Evolutionary conservation across 441 rosid genomes (phyloP).

Genomic region (Populus hybrid): DNA sequence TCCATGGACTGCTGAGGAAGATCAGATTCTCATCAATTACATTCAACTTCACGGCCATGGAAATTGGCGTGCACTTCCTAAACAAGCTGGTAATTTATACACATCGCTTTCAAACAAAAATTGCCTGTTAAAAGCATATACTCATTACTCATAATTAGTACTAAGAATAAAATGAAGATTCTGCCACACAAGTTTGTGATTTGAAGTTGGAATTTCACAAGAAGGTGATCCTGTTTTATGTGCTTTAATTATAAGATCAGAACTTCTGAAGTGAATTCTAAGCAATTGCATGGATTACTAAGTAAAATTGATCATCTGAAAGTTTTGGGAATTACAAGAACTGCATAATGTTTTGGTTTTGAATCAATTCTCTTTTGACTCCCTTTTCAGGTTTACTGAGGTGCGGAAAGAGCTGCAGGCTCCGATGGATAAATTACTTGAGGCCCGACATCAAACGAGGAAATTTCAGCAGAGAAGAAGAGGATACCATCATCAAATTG

Average conservation of each 20-base stretch:
- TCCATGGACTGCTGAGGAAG: conserved; percentile 57
- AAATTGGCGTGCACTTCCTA: conserved; percentile 64
- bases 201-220: background rate
- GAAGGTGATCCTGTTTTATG: background rate
- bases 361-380: background rate
- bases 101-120: background rate
- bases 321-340: background rate
- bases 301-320: background rate
- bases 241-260: background rate
- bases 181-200: background rate
- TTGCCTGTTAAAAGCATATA: background rate
- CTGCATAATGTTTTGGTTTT: background rate
- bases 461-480: conserved; percentile 46
- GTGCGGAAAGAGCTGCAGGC: conserved; percentile 58
- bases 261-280: background rate
- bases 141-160: background rate
- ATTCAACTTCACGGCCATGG: conserved; percentile 46
- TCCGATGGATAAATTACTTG: conserved; percentile 52
- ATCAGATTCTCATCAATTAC: conserved; percentile 36
- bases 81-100: conserved; percentile 43
- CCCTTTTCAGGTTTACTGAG: conserved; percentile 37
- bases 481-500: conserved; percentile 34
- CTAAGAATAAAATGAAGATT: background rate
- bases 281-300: background rate
- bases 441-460: conserved; percentile 54